Base-by-base conservation (phyloP, 768 basidiomycete species). In the Leucocoprinus leucothites region DNA sequence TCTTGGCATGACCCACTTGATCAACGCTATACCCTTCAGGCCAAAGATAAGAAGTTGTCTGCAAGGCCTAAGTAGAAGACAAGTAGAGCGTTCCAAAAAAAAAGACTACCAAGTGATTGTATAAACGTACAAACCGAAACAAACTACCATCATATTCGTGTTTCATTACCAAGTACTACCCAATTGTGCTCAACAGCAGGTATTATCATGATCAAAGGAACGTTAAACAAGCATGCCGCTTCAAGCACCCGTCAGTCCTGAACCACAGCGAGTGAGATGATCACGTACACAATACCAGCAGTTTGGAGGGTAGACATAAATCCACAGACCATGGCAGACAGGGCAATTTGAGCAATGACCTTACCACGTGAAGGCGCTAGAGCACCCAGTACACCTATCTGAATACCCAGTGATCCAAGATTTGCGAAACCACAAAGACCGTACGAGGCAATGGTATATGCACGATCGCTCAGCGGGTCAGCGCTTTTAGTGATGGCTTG, bases 351-450 rank as follows among this genome's bases (percentile, higher is more conserved):
- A 25, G 87, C 85, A 61, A 96, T 94, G 59, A 81, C 72, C 64
- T 81, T 87, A 52, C 79, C 76, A 58, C 85, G 81, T 21, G 85
- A 74, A 18, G 76, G 76, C 9, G 72, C 76, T 59, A 78, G 65
- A 34, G 76, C 74, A 50, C 75, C 65, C 26, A 78, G 69, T n/a
- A 78, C 76, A 60, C 76, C 76, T 21, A 78, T 74, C 68, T 94
- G 90, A 61, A 95, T 92, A 64, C 93, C 94, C 22, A 94, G 74
- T 6, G 90, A 90, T 53, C 87, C 84, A 43, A 92, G 74, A 67
- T 95, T 95, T 57, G 91, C 91, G 64, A 96, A 96, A 9, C 94
- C 94, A 69, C 92, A 94, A 14, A 95, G 84, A 14, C 88, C 86
- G 67, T 94, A 96, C 31, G 87, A 85, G 13, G 88, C 84, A 61